phyloP scores from a whole-genome alignment of 2,329 filamentous ascomycete species.

The Sporothrix sp. region DNA sequence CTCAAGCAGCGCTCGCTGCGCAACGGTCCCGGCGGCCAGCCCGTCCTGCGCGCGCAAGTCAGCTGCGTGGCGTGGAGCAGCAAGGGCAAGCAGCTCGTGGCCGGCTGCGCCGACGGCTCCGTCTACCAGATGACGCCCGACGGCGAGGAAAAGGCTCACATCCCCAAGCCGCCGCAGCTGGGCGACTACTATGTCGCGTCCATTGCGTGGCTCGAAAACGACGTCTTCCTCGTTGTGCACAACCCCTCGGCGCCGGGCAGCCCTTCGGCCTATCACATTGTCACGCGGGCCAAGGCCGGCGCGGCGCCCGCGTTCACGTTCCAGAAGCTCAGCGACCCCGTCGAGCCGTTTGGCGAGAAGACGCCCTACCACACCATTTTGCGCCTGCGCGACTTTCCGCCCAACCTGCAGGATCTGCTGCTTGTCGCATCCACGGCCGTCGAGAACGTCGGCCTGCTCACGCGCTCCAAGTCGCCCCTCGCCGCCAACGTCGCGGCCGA shows the following conservation, averaged over 20 bases:
- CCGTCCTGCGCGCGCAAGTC: constrained; percentile 60
- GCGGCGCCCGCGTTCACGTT: constrained; percentile 52
- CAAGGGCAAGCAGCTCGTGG: constrained; percentile 85
- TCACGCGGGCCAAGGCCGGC: constrained; percentile 54
- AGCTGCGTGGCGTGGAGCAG: constrained; percentile 86
- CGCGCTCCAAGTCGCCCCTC: constrained; percentile 60
- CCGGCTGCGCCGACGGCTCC: constrained; percentile 71
- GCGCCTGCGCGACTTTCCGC: constrained; percentile 70
- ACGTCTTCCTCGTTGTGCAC: constrained; percentile 73
- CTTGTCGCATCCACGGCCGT: constrained; percentile 74
- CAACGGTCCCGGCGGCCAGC: constrained; percentile 48
- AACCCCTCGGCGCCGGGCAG: constrained; percentile 53
- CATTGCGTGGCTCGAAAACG: constrained; percentile 79
- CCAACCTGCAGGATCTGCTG: constrained; percentile 69
- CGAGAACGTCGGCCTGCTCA: constrained; percentile 69
- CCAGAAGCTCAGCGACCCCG: constrained; percentile 65
- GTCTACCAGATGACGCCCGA: constrained; percentile 75
- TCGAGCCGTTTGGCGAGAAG: constrained; percentile 59
- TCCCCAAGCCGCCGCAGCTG: constrained; percentile 66
- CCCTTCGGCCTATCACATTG: constrained; percentile 66
- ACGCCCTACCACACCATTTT: constrained; percentile 67
- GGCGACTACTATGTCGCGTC: constrained; percentile 65
- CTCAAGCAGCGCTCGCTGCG: constrained; percentile 55
- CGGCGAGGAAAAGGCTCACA: constrained; percentile 64
- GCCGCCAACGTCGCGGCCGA: constrained; percentile 49